Evolutionary conservation across 805 yeast genomes (phyloP).

Genomic region (Wickerhamiella spandovensis): DNA sequence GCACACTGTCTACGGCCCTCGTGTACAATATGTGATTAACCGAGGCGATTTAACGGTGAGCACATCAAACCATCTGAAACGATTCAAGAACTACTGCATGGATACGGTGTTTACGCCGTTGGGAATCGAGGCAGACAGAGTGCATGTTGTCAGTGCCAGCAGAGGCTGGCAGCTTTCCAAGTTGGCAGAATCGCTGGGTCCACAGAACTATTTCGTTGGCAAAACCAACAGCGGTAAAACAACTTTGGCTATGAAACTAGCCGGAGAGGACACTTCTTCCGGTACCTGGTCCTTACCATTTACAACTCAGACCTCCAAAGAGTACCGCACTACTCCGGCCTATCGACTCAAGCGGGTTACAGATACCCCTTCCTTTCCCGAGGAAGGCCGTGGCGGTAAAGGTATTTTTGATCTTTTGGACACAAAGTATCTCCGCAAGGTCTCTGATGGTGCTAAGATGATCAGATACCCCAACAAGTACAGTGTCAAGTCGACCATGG

Average conservation of each 20-base stretch:
- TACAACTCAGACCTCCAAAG: constrained; percentile 45
- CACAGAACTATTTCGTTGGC: constrained; percentile 44
- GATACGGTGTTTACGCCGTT: constrained; percentile 26
- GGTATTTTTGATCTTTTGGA: constrained; percentile 12
- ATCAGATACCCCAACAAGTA: constrained; percentile 16
- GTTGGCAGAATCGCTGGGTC: constrained; percentile 28
- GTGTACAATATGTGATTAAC: constrained; percentile 25
- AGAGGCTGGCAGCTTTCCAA: constrained; percentile 38
- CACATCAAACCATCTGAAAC: constrained; percentile 10
- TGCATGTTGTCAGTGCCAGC: constrained; percentile 38
- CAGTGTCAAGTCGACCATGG: constrained; percentile 16
- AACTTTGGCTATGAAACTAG: constrained; percentile 54
- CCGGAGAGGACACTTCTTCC: constrained; percentile 31
- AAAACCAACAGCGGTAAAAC: constrained; percentile 87
- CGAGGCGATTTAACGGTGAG: constrained; percentile 34
- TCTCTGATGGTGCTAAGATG: constrained; percentile 16
- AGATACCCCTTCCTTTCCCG: constrained; percentile 25
- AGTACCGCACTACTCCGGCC: constrained; percentile 26
- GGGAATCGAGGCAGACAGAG: constrained; percentile 28
- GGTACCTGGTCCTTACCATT: constrained; percentile 48
- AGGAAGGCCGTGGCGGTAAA: constrained; percentile 15
- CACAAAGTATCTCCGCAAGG: constrained; percentile 14
- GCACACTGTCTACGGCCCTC: not conserved
- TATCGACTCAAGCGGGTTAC: constrained; percentile 11
- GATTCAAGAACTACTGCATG: constrained; percentile 20